Conservation (phyloP, 1,139 yeast genomes). For the Suhomyces maxii region DNA sequence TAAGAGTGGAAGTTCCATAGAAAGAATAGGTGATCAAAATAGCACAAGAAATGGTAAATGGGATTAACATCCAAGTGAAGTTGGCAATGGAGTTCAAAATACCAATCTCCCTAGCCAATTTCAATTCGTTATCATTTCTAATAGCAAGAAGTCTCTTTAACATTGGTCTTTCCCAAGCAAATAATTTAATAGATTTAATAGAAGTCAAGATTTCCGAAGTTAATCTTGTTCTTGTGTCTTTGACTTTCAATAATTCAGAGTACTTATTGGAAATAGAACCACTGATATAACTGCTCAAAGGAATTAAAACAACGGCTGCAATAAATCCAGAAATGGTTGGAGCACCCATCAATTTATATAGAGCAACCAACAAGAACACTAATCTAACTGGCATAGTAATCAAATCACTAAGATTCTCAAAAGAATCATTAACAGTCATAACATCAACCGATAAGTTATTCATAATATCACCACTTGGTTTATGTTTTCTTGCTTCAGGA, state of each 20-base stretch:
- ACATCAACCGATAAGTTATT: constrained; percentile 42
- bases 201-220: constrained; percentile 42
- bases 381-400: constrained; percentile 34
- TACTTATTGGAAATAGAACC: constrained; percentile 28
- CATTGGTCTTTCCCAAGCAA: constrained; percentile 46
- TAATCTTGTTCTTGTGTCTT: constrained; percentile 39
- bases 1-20: constrained; percentile 26
- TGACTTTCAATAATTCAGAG: constrained; percentile 28
- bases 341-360: constrained; percentile 31
- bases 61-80: constrained; percentile 41
- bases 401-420: constrained; percentile 27
- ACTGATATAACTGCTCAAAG: constrained; percentile 33
- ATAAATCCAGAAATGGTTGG: constrained; percentile 39
- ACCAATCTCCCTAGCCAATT: constrained; percentile 30
- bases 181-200: constrained; percentile 41
- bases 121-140: constrained; percentile 40
- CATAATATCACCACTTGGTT: constrained; percentile 42
- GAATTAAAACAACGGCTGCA: constrained; percentile 35
- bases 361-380: constrained; percentile 26
- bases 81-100: constrained; percentile 31
- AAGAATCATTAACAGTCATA: constrained; percentile 23
- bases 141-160: constrained; percentile 31
- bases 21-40: constrained; percentile 30
- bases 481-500: constrained; percentile 38
- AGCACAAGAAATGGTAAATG: constrained; percentile 38